Conservation (phyloP, 2,329 filamentous ascomycete genomes). For the Tolypocladium capitatum region DNA sequence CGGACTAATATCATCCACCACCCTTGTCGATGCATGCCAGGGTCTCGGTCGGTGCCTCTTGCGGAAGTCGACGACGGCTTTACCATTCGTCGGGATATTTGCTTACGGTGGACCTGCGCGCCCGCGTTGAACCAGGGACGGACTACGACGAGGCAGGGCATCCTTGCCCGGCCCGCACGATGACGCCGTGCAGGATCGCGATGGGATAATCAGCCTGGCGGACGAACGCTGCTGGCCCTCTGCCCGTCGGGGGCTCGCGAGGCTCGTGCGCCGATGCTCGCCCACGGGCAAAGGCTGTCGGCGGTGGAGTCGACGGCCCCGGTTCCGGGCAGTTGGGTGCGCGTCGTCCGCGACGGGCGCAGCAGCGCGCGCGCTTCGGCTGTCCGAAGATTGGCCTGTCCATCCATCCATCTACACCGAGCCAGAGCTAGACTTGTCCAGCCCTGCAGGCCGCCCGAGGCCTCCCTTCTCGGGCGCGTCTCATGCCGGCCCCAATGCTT, state of each 20-base stretch:
- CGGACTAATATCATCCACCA: not conserved
- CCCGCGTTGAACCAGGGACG: not conserved
- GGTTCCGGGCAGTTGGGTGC: not conserved
- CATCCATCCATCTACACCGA: no score
- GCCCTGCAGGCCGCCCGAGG: not conserved
- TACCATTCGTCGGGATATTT: not conserved
- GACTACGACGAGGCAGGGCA: not conserved
- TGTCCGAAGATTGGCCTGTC: not conserved
- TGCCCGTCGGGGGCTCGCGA: no score
- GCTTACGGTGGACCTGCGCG: not conserved
- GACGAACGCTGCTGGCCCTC: no score
- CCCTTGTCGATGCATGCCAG: not conserved
- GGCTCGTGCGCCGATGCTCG: no score
- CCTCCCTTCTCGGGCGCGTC: not conserved
- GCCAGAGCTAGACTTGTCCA: not conserved
- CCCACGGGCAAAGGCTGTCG: no score
- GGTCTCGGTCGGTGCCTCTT: not conserved
- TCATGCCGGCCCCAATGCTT: not conserved
- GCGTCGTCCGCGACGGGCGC: not conserved
- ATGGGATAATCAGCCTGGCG: not conserved
- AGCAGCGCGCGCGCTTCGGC: not conserved
- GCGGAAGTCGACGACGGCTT: no score
- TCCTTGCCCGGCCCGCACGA: not conserved
- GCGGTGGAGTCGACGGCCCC: not conserved
- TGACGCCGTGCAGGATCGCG: not conserved